These are phyloP conservation scores for Kodamaea suecica DNA, from an alignment of 1,139 yeast genomes.

Conservation along the genomic window DNA sequence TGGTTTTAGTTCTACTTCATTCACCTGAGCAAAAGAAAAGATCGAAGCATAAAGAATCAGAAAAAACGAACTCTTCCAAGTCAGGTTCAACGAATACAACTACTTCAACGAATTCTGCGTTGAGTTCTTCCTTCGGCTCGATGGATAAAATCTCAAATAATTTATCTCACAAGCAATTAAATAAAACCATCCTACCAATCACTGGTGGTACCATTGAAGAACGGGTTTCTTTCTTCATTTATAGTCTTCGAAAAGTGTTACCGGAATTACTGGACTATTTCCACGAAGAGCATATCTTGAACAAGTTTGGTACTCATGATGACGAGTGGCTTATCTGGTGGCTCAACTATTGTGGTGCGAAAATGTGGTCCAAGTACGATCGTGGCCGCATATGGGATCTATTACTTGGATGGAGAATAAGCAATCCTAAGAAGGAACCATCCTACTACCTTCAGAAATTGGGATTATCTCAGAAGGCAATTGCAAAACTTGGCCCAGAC, in stretches of 20 bases:
- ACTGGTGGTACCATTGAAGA: slow-evolving; percentile 70
- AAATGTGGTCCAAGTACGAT: slow-evolving; percentile 78
- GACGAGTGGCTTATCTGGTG: slow-evolving; percentile 96
- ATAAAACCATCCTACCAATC: slow-evolving; percentile 43
- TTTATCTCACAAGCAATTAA: slow-evolving; percentile 18
- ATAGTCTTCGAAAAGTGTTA: slow-evolving; percentile 56
- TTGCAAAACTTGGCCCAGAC: slow-evolving; percentile 43
- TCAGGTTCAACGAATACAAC: not conserved
- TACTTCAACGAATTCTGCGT: not conserved
- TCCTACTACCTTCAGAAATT: slow-evolving; percentile 35
- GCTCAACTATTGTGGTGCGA: slow-evolving; percentile 90
- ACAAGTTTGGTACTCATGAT: slow-evolving; percentile 59
- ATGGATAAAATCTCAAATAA: not conserved
- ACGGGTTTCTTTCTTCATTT: slow-evolving; percentile 69
- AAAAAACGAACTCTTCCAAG: not conserved
- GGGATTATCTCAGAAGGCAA: slow-evolving; percentile 19
- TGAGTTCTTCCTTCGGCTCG: slow-evolving; percentile 6
- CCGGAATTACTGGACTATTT: slow-evolving; percentile 79
- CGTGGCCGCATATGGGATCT: slow-evolving; percentile 90
- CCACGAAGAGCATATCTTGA: slow-evolving; percentile 75
- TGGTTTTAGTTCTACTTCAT: slow-evolving; percentile 73
- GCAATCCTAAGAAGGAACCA: slow-evolving; percentile 32
- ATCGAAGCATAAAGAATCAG: slow-evolving; percentile 4
- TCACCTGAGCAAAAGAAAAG: slow-evolving; percentile 47
- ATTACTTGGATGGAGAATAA: slow-evolving; percentile 73